These are phyloP conservation scores for Yamadazyma conglobata DNA, from an alignment of 1,139 yeast genomes.

Conservation along the genomic window DNA sequence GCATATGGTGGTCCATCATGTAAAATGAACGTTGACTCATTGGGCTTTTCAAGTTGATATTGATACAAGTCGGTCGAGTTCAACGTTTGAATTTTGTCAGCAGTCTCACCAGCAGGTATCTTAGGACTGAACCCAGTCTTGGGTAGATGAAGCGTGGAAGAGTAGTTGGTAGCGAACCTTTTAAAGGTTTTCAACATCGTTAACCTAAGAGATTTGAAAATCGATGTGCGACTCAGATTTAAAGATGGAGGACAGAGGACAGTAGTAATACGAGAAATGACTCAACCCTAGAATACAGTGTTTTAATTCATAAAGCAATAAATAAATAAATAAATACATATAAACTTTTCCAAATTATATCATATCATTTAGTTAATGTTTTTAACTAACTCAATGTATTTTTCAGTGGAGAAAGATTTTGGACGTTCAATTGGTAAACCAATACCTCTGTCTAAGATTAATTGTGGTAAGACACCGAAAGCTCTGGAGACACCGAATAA, in stretches of 20 bases:
- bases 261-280: no score
- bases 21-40: constrained; percentile 49
- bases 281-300: background rate
- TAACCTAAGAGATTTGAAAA: no score
- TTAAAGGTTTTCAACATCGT: constrained; percentile 6
- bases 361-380: constrained; percentile 23
- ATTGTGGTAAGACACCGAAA: constrained; percentile 94
- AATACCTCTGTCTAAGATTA: constrained; percentile 92
- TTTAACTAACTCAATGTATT: constrained; percentile 61
- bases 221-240: no score
- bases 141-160: constrained; percentile 40
- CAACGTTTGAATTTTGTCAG: constrained; percentile 23
- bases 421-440: constrained; percentile 98
- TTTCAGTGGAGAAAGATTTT: constrained; percentile 83
- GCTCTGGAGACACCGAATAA: constrained; percentile 98
- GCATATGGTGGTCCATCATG: constrained; percentile 99
- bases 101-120: constrained; percentile 30
- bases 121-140: constrained; percentile 41
- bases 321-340: constrained; percentile 12
- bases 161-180: constrained; percentile 18
- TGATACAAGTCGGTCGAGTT: constrained; percentile 30
- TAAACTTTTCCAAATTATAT: constrained; percentile 1
- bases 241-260: no score
- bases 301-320: constrained; percentile 6
- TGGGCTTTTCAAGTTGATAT: constrained; percentile 28